Base-by-base conservation (phyloP, 371 early-diverging fungal genomes). In the Phascolomyces articulosus region DNA sequence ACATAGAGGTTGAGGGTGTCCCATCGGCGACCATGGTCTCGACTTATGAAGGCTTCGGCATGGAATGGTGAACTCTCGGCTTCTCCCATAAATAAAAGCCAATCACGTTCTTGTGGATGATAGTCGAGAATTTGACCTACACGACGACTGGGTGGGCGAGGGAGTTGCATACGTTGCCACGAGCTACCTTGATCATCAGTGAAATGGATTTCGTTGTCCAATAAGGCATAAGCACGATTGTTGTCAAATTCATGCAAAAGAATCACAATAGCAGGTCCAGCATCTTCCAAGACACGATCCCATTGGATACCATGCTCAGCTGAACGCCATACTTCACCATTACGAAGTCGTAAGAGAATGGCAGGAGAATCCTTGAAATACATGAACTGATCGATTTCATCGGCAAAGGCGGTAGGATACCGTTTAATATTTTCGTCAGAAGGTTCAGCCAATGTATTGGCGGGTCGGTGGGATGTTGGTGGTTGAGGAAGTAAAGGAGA, bases 21-120 rank as follows among this genome's bases (percentile, higher is more conserved):
- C 97, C 96, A 98, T 21, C 65, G 71, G 31, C 75, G 68, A 23
- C 96, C 96, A 64, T 89, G 82, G 64, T 95, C 84, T 23, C 78
- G 72, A 18, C 94, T 88, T 49, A 87, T 75, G 67, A 80, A 93
- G 15, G 84, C 86, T 72, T 84, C 83, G 23, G 93, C 82, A 74
- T 87, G 86, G 72, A 89, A 90, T 16, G 64, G 63, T 10, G 71
- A 54, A 2, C 70, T 65, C 4, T 70, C 69, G 18, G 78, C 80
- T 16, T 81, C 77, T 16, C 92, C 95, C 24, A 89, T 74, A 73
- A 86, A 95, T 11, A 98, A 63, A 28, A 96, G 74, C 91, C 93
- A 95, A 48, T 91, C 89, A n/a, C 80, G 77, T 63, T 96, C 85
- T 18, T 75, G 78, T 0, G 95, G 89, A 71, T 95, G 95, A 72